phyloP scores from a whole-genome alignment of 2,329 filamentous ascomycete genomes.

The Sporothrix variecibatus region DNA sequence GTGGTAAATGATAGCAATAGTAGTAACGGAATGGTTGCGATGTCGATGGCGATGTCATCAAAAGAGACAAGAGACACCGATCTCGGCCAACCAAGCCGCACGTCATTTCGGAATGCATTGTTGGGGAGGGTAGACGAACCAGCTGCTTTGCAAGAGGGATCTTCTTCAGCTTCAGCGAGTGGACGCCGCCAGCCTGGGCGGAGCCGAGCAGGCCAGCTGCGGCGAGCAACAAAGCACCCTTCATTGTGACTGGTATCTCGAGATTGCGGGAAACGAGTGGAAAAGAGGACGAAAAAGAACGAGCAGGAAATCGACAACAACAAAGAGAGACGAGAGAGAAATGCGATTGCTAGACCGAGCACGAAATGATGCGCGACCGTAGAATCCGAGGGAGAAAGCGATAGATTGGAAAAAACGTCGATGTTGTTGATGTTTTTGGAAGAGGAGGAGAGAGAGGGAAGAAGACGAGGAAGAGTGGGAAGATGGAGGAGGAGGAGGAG shows the following conservation, averaged over 20 bases:
- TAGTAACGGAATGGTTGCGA: background rate
- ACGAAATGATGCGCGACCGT: slow-evolving; percentile 21
- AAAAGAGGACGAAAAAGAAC: background rate
- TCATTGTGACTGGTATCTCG: slow-evolving; percentile 64
- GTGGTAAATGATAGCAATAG: background rate
- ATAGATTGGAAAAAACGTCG: slow-evolving; percentile 6
- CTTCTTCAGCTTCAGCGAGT: slow-evolving; percentile 99
- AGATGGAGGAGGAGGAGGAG: slow-evolving; percentile 1
- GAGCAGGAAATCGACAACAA: background rate
- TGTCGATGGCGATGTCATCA: slow-evolving; percentile 13
- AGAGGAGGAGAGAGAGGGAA: slow-evolving; percentile 13
- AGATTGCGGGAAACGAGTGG: background rate
- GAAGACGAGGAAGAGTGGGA: slow-evolving; percentile 4
- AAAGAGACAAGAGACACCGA: background rate
- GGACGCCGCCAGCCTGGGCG: slow-evolving; percentile 73
- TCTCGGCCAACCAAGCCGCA: background rate
- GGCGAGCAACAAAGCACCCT: slow-evolving; percentile 74
- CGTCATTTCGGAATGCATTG: background rate
- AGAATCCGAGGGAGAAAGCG: slow-evolving; percentile 8
- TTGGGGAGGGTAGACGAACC: slow-evolving; percentile 53
- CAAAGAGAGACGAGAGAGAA: slow-evolving; percentile 17
- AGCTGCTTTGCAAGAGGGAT: slow-evolving; percentile 88
- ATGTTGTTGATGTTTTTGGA: slow-evolving; percentile 8
- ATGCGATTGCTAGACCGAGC: slow-evolving; percentile 16
- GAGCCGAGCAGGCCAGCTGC: slow-evolving; percentile 77